Conservation (phyloP, 2,329 filamentous ascomycete species). For the Amauroascus niger region DNA sequence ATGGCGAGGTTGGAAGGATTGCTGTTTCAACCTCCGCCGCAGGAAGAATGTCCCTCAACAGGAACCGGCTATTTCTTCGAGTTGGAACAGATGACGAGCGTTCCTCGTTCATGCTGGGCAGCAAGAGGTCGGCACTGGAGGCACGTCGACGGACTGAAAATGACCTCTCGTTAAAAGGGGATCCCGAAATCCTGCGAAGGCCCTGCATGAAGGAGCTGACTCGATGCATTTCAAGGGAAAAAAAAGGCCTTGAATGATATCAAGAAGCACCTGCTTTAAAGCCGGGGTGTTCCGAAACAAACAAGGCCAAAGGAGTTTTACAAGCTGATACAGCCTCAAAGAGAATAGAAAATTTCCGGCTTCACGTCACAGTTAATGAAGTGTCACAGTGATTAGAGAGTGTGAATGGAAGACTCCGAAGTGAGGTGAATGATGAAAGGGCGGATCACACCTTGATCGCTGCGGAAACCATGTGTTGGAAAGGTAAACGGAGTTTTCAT, state of each 20-base stretch:
- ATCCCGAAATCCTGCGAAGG: constrained; percentile 11
- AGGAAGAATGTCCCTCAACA: neutral
- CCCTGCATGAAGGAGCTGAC: constrained; percentile 4
- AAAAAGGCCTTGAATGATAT: neutral
- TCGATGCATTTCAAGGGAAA: constrained; percentile 1
- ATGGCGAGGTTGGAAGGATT: neutral
- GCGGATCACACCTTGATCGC: neutral
- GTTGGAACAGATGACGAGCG: neutral
- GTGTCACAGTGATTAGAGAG: neutral
- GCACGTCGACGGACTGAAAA: constrained; percentile 7
- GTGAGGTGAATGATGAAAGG: neutral
- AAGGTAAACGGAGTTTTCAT: neutral
- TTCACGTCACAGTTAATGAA: constrained; percentile 1
- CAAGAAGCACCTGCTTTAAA: neutral
- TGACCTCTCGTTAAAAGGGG: neutral
- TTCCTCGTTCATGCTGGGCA: neutral
- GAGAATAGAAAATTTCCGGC: neutral
- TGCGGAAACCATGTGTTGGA: neutral
- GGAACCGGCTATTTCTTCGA: neutral
- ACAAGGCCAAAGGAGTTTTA: neutral
- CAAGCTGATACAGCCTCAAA: neutral
- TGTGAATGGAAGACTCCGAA: neutral
- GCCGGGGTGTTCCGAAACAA: neutral
- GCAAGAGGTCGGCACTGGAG: constrained; percentile 9
- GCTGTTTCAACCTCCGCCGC: neutral